phyloP scores from a whole-genome alignment of 352 stramenopile species.

The Phytophthora tubulina region DNA sequence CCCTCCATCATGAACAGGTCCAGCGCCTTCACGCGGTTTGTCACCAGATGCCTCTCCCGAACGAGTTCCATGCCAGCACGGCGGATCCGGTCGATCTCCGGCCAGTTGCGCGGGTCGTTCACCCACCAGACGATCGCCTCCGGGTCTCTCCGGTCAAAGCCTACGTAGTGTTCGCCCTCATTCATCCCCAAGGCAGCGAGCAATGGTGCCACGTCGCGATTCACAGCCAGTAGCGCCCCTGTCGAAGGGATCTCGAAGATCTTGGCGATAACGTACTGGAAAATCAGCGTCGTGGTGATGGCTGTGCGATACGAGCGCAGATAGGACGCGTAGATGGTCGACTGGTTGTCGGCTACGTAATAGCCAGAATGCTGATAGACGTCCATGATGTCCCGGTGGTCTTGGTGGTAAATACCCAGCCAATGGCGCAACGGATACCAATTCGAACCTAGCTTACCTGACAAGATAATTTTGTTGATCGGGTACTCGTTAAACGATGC shows the following conservation, averaged over 20 bases:
- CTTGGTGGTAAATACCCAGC: conserved; percentile 62
- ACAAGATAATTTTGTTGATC: conserved; percentile 82
- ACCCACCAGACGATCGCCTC: conserved; percentile 60
- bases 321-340: conserved; percentile 72
- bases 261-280: conserved; percentile 84
- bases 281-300: conserved; percentile 79
- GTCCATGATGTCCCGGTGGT: conserved; percentile 64
- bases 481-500: conserved; percentile 72
- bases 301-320: conserved; percentile 74
- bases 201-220: conserved; percentile 65
- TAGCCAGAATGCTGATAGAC: conserved; percentile 70
- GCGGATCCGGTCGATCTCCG: conserved; percentile 70
- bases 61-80: conserved; percentile 64
- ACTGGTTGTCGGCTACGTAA: conserved; percentile 67
- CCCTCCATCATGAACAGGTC: conserved; percentile 70
- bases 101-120: conserved; percentile 55
- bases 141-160: conserved; percentile 66
- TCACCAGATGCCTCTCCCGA: conserved; percentile 65
- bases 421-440: conserved; percentile 81
- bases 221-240: conserved; percentile 71
- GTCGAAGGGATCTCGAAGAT: conserved; percentile 86
- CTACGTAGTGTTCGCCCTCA: conserved; percentile 71
- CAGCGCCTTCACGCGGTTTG: conserved; percentile 66
- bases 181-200: conserved; percentile 63
- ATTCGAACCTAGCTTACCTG: conserved; percentile 56